These are phyloP conservation scores for Monoraphidium neglectum DNA, from an alignment of 139 green algal genomes.

Conservation along the genomic window DNA sequence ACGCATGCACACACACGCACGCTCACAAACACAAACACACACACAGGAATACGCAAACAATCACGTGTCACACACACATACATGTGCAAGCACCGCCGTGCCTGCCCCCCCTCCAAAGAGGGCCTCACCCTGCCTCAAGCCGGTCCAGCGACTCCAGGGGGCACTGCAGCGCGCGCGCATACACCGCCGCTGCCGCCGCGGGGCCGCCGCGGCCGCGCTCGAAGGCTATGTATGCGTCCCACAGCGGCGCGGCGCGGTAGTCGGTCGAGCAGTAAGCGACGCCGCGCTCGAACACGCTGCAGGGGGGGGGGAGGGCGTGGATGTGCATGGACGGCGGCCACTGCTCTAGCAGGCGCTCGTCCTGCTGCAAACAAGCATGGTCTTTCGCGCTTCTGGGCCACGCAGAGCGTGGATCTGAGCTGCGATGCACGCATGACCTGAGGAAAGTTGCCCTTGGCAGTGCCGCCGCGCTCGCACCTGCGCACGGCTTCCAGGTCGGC, in stretches of 20 bases:
- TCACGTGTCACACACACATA: too few relatives aligned
- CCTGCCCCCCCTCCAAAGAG: too few relatives aligned
- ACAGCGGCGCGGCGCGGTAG: slow-evolving; percentile 68
- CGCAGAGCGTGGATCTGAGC: too few relatives aligned
- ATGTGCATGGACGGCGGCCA: neutral
- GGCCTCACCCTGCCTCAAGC: neutral
- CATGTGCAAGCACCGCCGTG: too few relatives aligned
- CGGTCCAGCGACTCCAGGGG: slow-evolving; percentile 69
- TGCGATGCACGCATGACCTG: neutral
- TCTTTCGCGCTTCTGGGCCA: too few relatives aligned
- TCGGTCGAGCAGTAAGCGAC: slow-evolving; percentile 64
- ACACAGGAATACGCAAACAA: too few relatives aligned
- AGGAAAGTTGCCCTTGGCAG: neutral
- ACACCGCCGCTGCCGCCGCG: slow-evolving; percentile 52
- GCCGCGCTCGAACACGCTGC: slow-evolving; percentile 79
- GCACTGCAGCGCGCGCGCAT: slow-evolving; percentile 58
- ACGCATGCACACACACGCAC: too few relatives aligned
- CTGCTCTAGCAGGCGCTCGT: neutral
- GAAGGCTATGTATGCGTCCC: slow-evolving; percentile 80
- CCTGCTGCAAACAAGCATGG: too few relatives aligned
- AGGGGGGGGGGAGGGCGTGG: neutral
- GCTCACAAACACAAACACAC: too few relatives aligned
- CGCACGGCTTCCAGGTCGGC: slow-evolving; percentile 52
- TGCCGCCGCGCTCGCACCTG: slow-evolving; percentile 38
- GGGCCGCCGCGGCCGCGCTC: slow-evolving; percentile 43